Evolutionary conservation across 352 stramenopile genomes (phyloP).

Genomic region (Phytopythium litorale): DNA sequence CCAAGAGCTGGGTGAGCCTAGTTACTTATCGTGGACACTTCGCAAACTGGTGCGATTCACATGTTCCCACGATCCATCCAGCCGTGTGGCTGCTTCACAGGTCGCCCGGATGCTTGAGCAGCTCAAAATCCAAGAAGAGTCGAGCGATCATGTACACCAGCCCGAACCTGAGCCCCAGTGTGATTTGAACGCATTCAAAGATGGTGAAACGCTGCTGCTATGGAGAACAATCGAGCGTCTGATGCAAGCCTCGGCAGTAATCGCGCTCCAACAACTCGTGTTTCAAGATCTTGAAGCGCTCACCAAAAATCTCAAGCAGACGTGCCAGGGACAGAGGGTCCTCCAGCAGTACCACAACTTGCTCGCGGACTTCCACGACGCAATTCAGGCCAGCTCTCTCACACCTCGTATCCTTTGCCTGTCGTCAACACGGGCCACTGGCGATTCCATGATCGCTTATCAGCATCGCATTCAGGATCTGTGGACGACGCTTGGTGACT

Average conservation of each 20-base stretch:
- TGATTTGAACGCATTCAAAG: neutral
- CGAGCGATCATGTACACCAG: too few relatives aligned
- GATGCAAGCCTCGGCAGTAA: neutral
- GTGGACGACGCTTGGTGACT: neutral
- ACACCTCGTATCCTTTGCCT: neutral
- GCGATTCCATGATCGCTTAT: neutral
- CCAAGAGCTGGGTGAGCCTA: too few relatives aligned
- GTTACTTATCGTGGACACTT: too few relatives aligned
- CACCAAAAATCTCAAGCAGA: neutral
- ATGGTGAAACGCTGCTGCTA: neutral
- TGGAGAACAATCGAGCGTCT: neutral
- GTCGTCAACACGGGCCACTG: slow-evolving; percentile 1
- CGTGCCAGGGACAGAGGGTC: neutral
- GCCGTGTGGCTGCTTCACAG: too few relatives aligned
- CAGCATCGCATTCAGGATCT: neutral
- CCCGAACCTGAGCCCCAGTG: neutral
- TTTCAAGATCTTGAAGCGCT: neutral
- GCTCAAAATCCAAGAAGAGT: too few relatives aligned
- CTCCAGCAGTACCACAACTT: neutral
- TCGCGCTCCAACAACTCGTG: neutral
- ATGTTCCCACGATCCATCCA: too few relatives aligned
- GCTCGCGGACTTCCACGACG: neutral
- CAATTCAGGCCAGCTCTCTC: neutral
- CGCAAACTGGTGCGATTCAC: too few relatives aligned
- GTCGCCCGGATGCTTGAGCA: too few relatives aligned